Evolutionary conservation across 495 filamentous ascomycete genomes (phyloP).

Genomic region (Xylaria sp.): DNA sequence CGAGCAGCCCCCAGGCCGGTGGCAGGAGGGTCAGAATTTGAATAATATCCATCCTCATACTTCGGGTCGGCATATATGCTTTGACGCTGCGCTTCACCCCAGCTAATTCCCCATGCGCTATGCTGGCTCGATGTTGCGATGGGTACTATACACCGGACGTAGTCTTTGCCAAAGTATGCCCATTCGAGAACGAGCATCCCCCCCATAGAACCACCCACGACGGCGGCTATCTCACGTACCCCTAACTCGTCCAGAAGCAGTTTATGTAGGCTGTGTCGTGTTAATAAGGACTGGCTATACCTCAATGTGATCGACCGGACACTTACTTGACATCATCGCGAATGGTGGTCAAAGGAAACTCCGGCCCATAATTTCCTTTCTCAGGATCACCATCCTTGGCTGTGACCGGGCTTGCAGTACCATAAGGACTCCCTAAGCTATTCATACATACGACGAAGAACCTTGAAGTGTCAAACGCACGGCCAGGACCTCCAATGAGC

Average conservation of each 20-base stretch:
- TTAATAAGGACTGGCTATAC: constrained; percentile 27
- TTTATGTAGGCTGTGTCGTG: constrained; percentile 75
- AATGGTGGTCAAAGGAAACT: constrained; percentile 95
- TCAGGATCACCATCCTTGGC: constrained; percentile 76
- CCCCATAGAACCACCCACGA: constrained; percentile 97
- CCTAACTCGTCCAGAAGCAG: constrained; percentile 89
- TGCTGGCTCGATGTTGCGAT: constrained; percentile 95
- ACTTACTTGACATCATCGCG: constrained; percentile 91
- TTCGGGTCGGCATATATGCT: constrained; percentile 98
- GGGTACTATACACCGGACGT: constrained; percentile 88
- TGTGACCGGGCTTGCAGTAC: constrained; percentile 93
- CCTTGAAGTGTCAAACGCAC: constrained; percentile 88
- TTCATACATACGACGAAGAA: constrained; percentile 98
- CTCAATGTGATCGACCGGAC: constrained; percentile 10
- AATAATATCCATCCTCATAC: constrained; percentile 96
- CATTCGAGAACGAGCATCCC: constrained; percentile 98
- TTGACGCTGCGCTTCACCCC: constrained; percentile 96
- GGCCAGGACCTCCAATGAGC: constrained; percentile 84
- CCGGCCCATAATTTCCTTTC: constrained; percentile 86
- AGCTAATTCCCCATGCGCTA: constrained; percentile 99
- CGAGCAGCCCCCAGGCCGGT: constrained; percentile 91
- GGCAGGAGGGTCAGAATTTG: constrained; percentile 79
- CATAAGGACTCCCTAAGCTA: constrained; percentile 95
- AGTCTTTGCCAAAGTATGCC: constrained; percentile 94
- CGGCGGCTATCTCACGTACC: constrained; percentile 82